Conservation (phyloP, 108 stramenopile species). For the Fragilaria crotonensis region DNA sequence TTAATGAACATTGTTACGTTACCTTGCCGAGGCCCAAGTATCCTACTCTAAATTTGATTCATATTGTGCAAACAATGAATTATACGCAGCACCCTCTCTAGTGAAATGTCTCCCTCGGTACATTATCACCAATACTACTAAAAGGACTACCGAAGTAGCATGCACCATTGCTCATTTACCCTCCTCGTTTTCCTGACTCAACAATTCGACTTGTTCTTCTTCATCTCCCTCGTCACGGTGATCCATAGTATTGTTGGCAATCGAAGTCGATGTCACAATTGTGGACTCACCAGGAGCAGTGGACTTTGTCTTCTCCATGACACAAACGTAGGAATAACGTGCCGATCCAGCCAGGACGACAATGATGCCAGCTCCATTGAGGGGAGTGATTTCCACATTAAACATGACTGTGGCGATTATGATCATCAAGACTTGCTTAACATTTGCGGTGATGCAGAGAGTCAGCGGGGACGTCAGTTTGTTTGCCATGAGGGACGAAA, state of each 20-base stretch:
- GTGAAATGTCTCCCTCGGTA: too few relatives aligned
- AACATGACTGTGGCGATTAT: conserved; percentile 48
- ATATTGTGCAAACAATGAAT: too few relatives aligned
- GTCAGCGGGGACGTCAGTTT: conserved; percentile 83
- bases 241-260: neutral
- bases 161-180: neutral
- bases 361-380: conserved; percentile 62
- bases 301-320: conserved; percentile 37
- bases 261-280: neutral
- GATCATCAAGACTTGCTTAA: conserved; percentile 83
- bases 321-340: conserved; percentile 66
- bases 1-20: too few relatives aligned
- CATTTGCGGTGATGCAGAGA: conserved; percentile 83
- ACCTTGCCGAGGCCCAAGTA: too few relatives aligned
- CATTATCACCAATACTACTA: too few relatives aligned
- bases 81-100: too few relatives aligned
- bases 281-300: neutral
- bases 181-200: neutral
- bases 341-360: conserved; percentile 66
- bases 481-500: conserved; percentile 76
- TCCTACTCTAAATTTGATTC: too few relatives aligned
- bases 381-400: conserved; percentile 28
- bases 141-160: too few relatives aligned
- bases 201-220: neutral
- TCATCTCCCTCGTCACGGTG: neutral